Conservation (phyloP, 2,329 filamentous ascomycete genomes). For the Gaeumannomyces tritici region DNA sequence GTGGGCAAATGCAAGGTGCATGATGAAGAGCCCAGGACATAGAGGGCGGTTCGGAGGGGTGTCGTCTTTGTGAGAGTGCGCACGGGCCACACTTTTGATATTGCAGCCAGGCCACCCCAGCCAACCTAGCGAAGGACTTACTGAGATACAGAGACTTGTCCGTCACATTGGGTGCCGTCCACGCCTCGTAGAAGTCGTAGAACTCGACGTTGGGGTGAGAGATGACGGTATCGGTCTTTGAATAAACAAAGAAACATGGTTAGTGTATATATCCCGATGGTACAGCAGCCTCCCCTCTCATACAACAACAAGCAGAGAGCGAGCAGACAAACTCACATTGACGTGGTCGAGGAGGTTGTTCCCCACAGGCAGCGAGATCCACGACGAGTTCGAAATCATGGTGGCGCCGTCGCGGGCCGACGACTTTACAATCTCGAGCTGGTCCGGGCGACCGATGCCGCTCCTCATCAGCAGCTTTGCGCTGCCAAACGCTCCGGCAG, state of each 20-base stretch:
- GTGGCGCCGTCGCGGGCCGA: slow-evolving; percentile 29
- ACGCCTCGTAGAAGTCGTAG: slow-evolving; percentile 59
- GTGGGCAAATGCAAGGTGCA: too few species aligned
- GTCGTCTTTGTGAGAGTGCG: neutral
- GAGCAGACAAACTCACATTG: slow-evolving; percentile 22
- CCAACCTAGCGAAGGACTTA: slow-evolving; percentile 13
- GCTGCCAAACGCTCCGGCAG: slow-evolving; percentile 52
- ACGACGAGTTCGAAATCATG: slow-evolving; percentile 32
- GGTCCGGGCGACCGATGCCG: slow-evolving; percentile 49
- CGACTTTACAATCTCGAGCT: slow-evolving; percentile 33
- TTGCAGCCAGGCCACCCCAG: neutral
- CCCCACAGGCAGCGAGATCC: slow-evolving; percentile 39
- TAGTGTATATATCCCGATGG: neutral
- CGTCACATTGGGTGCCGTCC: slow-evolving; percentile 31
- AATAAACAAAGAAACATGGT: neutral
- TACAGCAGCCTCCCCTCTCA: neutral
- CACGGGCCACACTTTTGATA: neutral
- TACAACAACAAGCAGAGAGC: too few species aligned
- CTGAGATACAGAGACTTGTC: slow-evolving; percentile 35
- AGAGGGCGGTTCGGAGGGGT: neutral
- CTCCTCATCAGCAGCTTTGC: slow-evolving; percentile 53
- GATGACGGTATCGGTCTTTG: slow-evolving; percentile 34
- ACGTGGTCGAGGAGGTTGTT: slow-evolving; percentile 37
- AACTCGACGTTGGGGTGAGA: slow-evolving; percentile 35
- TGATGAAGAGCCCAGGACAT: neutral